Evolutionary conservation across 495 filamentous ascomycete species (phyloP).

Genomic region (Aspergillus conjunctus): DNA sequence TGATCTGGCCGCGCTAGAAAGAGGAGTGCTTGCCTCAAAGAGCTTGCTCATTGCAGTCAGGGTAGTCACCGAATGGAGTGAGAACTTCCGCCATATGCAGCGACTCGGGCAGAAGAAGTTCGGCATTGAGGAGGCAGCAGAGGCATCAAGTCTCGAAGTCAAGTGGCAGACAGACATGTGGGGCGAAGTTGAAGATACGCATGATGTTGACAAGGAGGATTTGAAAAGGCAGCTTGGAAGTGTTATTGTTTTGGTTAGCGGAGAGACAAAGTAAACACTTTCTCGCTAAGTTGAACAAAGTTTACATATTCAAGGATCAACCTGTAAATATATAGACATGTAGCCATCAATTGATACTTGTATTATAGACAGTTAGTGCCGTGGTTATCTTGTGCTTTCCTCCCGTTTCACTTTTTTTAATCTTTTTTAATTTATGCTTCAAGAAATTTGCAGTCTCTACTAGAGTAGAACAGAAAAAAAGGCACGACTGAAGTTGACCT

Average conservation of each 20-base stretch:
- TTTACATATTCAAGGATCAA: too few species aligned
- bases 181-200: constrained; percentile 98
- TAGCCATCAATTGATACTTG: not conserved
- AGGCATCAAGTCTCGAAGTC: constrained; percentile 80
- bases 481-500: too few species aligned
- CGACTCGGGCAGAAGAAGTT: constrained; percentile 40
- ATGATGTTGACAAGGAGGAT: constrained; percentile 96
- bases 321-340: not conserved
- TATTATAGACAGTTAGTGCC: too few species aligned
- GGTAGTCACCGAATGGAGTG: constrained; percentile 86
- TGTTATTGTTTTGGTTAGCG: constrained; percentile 75
- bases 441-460: too few species aligned
- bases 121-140: constrained; percentile 65
- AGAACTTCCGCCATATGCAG: constrained; percentile 57
- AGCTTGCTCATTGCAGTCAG: constrained; percentile 76
- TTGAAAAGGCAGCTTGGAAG: constrained; percentile 84
- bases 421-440: too few species aligned
- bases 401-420: too few species aligned
- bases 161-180: constrained; percentile 87
- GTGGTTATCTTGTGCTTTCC: too few species aligned
- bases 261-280: constrained; percentile 40
- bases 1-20: constrained; percentile 85
- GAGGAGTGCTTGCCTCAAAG: constrained; percentile 81
- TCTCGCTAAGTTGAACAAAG: too few species aligned
- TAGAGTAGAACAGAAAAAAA: too few species aligned